Base-by-base conservation (phyloP, 192 early-diverging fungal species). In the Endogone sp. region DNA sequence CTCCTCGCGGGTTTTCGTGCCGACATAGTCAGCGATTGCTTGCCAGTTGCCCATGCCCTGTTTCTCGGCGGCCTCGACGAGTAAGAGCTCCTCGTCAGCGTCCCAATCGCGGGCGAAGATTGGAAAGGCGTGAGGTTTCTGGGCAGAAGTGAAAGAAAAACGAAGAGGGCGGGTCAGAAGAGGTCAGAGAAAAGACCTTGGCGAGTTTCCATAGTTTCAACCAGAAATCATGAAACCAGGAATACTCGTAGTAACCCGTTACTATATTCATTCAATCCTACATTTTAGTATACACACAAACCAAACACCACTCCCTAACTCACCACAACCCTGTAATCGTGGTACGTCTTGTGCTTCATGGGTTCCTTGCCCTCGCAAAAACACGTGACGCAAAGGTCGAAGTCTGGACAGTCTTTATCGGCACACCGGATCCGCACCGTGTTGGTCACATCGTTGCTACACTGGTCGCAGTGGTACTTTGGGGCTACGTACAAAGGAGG, bases 41-140 rank as follows among this genome's bases (percentile, higher is more conserved):
- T 92, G 92, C 95, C 96, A 99, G 81, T 98, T 98, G 31, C 98
- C 98, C 65, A 98, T 87, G 24, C 98, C 98, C 78, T 89, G 94
- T 73, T 92, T 86, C 76, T 95, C 91, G 57, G 94, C 83, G 4
- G 90, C 93, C 65, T 98, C 94, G 54, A 98, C 92, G 68, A 99
- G 81, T 65, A 94, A 70, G 58, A 98, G 81, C 81, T 99, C 98
- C 69, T 99, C 98, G 61, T 98, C 94, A 3, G 95, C 98, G 56
- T 89, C 90, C 98, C 98, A 99, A 64, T 94, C 88, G 22, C 83
- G 80, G 21, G 92, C 89, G 71, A 95, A 97, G 49, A 99, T 91
- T 4, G 95, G 93, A 74, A 95, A 98, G 64, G 86, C 88, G 60
- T 90, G 88, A 44, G 85, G 87, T 76, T 93, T 92, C 88, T 90